A percentile compares a stretch with the other conserved stretches of the same genome.
phyloP scores from a whole-genome alignment of 1,284 basidiomycete species.

The Ustilago curta region DNA sequence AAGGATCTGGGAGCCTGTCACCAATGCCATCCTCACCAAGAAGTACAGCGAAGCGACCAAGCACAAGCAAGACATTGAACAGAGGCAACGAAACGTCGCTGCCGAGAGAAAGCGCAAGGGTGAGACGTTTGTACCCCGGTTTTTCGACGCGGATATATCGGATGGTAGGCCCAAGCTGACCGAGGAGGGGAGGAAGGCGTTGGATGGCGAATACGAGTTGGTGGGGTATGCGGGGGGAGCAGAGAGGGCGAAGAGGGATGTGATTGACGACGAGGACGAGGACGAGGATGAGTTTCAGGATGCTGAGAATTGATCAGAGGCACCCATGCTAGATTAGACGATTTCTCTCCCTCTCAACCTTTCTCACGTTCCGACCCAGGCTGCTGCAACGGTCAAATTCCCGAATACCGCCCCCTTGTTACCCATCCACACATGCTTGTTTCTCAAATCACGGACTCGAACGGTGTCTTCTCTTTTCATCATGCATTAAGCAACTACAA shows the following conservation, averaged over 20 bases:
- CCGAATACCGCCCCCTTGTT: background rate
- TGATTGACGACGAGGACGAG: conserved; percentile 14
- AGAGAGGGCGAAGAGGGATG: background rate
- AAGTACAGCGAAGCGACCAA: conserved; percentile 75
- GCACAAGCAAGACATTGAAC: conserved; percentile 65
- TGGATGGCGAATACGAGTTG: conserved; percentile 65
- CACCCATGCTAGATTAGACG: conserved; percentile 3
- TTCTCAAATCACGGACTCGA: background rate
- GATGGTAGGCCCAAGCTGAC: conserved; percentile 83
- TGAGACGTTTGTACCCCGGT: conserved; percentile 75
- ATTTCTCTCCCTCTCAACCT: background rate
- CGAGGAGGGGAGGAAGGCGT: conserved; percentile 67
- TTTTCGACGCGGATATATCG: conserved; percentile 80
- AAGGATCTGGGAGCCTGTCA: conserved; percentile 86
- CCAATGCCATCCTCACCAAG: conserved; percentile 77
- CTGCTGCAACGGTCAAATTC: background rate
- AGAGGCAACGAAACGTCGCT: conserved; percentile 59
- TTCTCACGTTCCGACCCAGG: background rate
- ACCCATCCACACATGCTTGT: background rate
- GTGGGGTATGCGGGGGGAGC: conserved; percentile 38
- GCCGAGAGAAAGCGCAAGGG: conserved; percentile 59
- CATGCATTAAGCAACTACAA: no score
- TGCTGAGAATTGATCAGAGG: conserved; percentile 29
- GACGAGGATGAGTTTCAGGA: conserved; percentile 50
- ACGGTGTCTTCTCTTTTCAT: no score